Percentiles rank a stretch among this genome's conserved stretches.
Conservation (phyloP, 73 alveolate species). For the Durusdinium trenchii region DNA sequence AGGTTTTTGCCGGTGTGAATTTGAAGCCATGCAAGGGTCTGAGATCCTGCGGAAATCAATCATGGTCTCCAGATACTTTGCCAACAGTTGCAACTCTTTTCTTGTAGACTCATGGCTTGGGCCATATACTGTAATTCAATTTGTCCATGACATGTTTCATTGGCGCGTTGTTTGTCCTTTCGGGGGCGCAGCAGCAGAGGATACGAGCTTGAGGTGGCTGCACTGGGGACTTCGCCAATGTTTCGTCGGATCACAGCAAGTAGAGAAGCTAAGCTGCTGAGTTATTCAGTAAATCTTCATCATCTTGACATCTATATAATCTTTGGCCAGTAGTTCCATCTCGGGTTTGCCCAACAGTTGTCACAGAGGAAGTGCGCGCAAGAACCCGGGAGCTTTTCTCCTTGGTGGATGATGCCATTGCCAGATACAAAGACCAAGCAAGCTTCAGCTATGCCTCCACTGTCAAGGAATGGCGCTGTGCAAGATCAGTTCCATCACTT, state of each 20-base stretch:
- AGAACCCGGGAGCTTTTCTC: constrained; percentile 75
- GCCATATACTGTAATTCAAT: no score
- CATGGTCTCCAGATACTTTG: constrained; percentile 53
- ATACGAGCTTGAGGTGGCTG: constrained; percentile 37
- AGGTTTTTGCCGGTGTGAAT: constrained; percentile 58
- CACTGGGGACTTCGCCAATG: constrained; percentile 47
- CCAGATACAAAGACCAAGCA: constrained; percentile 61
- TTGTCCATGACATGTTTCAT: no score
- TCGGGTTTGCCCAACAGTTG: neutral
- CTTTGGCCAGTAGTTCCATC: neutral
- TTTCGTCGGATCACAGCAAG: constrained; percentile 47
- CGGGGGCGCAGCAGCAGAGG: neutral
- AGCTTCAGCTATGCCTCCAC: constrained; percentile 45
- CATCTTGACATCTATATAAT: no score
- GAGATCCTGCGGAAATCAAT: constrained; percentile 66
- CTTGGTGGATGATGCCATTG: constrained; percentile 84
- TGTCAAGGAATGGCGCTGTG: constrained; percentile 85
- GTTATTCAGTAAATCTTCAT: no score
- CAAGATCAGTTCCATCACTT: constrained; percentile 47
- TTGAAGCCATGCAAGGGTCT: constrained; percentile 74
- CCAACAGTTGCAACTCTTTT: no score
- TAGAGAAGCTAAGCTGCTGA: neutral
- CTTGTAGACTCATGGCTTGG: no score
- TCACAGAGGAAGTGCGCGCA: neutral
- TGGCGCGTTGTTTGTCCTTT: no score